These are phyloP conservation scores for Backusella psychrophila DNA, from an alignment of 192 early-diverging fungal species.

Conservation along the genomic window DNA sequence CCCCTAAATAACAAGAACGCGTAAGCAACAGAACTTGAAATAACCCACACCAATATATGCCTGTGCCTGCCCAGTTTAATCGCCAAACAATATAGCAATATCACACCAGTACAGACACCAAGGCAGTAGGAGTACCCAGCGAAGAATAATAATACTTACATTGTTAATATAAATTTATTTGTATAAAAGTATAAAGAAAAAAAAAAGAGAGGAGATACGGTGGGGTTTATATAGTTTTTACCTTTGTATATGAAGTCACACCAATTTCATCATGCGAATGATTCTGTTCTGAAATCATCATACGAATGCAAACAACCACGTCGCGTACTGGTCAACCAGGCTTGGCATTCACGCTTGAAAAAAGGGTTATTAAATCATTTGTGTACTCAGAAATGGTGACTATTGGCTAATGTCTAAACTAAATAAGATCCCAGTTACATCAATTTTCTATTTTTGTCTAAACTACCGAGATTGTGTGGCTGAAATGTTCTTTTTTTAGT, in stretches of 20 bases:
- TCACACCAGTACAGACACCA: not conserved
- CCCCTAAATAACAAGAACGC: slow-evolving; percentile 22
- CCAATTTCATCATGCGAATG: not conserved
- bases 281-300: not conserved
- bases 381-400: not conserved
- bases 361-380: not conserved
- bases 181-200: slow-evolving; percentile 1
- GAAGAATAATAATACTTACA: not conserved
- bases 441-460: slow-evolving; percentile 1
- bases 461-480: not conserved
- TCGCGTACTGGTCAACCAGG: not conserved
- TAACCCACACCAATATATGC: not conserved
- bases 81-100: not conserved
- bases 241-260: not conserved
- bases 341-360: not conserved
- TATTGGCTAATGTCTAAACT: not conserved
- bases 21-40: not conserved
- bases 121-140: not conserved
- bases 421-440: not conserved
- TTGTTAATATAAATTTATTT: not conserved
- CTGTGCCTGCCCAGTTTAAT: not conserved
- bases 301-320: not conserved
- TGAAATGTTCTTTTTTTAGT: slow-evolving; percentile 4
- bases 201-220: not conserved
- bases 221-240: not conserved